Conservation (phyloP, 352 stramenopile genomes). For the Phytopythium chamaehyphon region DNA sequence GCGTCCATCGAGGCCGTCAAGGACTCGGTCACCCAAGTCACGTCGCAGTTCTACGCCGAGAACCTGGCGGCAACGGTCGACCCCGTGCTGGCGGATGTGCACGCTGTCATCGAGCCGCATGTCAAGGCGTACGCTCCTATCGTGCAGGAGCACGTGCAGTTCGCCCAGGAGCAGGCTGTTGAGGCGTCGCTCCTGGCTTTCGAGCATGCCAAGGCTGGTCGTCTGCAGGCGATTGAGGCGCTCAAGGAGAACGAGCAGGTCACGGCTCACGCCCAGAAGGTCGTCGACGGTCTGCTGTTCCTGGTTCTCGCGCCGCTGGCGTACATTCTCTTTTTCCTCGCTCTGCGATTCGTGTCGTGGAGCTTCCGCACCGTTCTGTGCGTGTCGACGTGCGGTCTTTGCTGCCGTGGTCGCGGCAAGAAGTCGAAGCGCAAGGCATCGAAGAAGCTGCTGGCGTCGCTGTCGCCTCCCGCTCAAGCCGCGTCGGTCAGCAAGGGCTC, state of each 20-base stretch:
- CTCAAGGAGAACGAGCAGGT: constrained; percentile 62
- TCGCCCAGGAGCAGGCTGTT: constrained; percentile 28
- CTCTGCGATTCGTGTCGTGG: constrained; percentile 53
- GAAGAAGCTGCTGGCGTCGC: constrained; percentile 22
- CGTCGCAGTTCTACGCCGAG: constrained; percentile 59
- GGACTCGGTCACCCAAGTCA: constrained; percentile 34
- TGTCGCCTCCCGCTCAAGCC: constrained; percentile 12
- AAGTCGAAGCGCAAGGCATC: constrained; percentile 44
- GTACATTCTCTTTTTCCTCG: constrained; percentile 43
- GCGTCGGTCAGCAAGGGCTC: constrained; percentile 4
- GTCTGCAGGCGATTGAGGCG: constrained; percentile 44
- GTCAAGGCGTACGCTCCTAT: constrained; percentile 51
- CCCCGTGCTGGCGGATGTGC: constrained; percentile 51
- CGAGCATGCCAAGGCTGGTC: constrained; percentile 36
- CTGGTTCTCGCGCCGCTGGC: constrained; percentile 43
- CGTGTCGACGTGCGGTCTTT: constrained; percentile 51
- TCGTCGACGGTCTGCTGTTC: constrained; percentile 56
- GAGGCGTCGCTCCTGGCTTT: constrained; percentile 42
- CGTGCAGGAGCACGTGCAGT: constrained; percentile 38
- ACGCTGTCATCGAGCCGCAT: constrained; percentile 44
- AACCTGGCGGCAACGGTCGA: constrained; percentile 65
- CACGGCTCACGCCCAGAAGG: constrained; percentile 53
- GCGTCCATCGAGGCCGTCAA: constrained; percentile 41
- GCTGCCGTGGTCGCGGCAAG: constrained; percentile 44
- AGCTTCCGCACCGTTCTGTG: constrained; percentile 45